These are phyloP conservation scores for Annulohypoxylon moriforme DNA, from an alignment of 495 filamentous ascomycete genomes.

Conservation along the genomic window DNA sequence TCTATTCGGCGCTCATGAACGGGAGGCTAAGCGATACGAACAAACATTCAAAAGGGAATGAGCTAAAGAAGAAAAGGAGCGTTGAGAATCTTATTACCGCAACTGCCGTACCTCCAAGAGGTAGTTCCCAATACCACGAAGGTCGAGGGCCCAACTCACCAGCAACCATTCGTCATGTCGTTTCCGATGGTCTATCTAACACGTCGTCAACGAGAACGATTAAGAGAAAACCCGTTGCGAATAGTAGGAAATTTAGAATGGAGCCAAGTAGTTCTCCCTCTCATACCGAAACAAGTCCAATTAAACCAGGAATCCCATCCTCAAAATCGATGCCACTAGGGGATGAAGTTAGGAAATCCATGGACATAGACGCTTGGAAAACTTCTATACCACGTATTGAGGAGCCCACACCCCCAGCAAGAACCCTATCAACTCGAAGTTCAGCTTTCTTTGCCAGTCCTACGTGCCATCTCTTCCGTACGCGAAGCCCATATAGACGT, in stretches of 20 bases:
- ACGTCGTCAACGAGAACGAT: conserved; percentile 15
- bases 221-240: conserved; percentile 2
- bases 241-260: background rate
- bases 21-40: conserved; percentile 63
- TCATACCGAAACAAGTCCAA: background rate
- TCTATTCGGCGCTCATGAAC: conserved; percentile 82
- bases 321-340: conserved; percentile 3
- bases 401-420: conserved; percentile 20
- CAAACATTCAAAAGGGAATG: conserved; percentile 45
- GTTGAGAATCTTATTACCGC: conserved; percentile 40
- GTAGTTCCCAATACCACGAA: conserved; percentile 37
- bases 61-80: conserved; percentile 47
- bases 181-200: conserved; percentile 34
- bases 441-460: conserved; percentile 59
- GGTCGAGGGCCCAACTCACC: conserved; percentile 20
- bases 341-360: background rate
- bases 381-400: conserved; percentile 3
- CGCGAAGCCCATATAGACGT: conserved; percentile 66
- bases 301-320: background rate
- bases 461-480: conserved; percentile 60
- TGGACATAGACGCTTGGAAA: background rate
- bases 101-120: conserved; percentile 50
- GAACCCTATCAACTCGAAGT: conserved; percentile 39
- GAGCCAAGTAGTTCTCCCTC: conserved; percentile 9
- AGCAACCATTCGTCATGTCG: conserved; percentile 53